Conservation (phyloP, 2,329 filamentous ascomycete genomes). For the Pestalotiopsis sp. region DNA sequence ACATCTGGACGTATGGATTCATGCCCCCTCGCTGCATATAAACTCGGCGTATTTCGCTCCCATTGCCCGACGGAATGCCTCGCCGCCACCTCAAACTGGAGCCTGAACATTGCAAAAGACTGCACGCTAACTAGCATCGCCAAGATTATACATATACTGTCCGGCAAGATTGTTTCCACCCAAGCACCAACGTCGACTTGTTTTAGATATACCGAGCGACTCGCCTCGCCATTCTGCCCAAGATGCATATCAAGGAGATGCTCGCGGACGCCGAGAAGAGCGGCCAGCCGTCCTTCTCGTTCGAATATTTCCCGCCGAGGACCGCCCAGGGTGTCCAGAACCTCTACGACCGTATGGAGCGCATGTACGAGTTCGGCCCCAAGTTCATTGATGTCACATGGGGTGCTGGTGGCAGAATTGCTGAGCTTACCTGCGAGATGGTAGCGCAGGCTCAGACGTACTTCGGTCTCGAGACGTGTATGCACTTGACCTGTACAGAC, state of each 20-base stretch:
- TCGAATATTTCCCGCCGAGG: constrained; percentile 99
- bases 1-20: neutral
- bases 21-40: neutral
- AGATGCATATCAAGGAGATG: constrained; percentile 96
- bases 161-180: neutral
- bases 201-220: neutral
- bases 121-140: neutral
- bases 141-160: neutral
- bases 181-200: neutral
- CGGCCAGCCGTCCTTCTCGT: constrained; percentile 89
- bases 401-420: constrained; percentile 91
- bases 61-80: neutral
- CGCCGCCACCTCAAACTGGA: neutral
- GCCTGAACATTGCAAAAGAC: neutral
- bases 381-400: constrained; percentile 98
- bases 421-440: constrained; percentile 96
- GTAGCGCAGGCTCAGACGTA: constrained; percentile 93
- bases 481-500: constrained; percentile 98
- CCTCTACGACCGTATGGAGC: constrained; percentile 98
- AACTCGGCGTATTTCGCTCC: neutral
- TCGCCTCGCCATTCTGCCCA: constrained; percentile 34
- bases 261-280: constrained; percentile 79
- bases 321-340: constrained; percentile 98
- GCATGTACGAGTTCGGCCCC: constrained; percentile 93
- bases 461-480: constrained; percentile 96